Base-by-base conservation (phyloP, 1,139 yeast genomes). In the Taphrina confusa region DNA sequence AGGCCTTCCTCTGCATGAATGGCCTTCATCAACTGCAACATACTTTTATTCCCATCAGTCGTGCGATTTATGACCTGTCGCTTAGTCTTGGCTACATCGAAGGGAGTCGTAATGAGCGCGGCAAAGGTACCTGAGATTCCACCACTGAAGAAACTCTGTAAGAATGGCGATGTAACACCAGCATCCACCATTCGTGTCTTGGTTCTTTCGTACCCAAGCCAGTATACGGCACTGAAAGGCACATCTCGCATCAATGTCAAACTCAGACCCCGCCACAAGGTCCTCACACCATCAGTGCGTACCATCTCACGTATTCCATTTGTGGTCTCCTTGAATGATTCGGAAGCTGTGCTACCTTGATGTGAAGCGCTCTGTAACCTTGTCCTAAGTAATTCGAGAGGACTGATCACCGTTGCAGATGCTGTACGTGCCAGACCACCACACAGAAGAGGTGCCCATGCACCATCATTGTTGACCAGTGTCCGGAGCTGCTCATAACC, bases 231-330 rank as follows among this genome's bases (percentile, higher is more conserved):
- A 61, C 95, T 86, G 71, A 92, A 92, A 1, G 99, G 99, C 0
- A 91, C 97, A 71, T 92, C 99, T 72, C 99, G 78, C 96, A 96
- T 91, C 23, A 92, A 76, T 0, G 98, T 92, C 54, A 92, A 78
- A 46, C 86, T 83, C 34, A 94, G 75, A 0, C 99, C 99, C 61
- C 85, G 84, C 78, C 90, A 92, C 14, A 92, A 72, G 0, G 91
- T 79, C 0, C 75, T 70, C 1, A 81, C 63, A 0, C 97, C 96
- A n/a, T 80, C 78, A 1, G 71, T 67, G 42, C 74, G 72, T 1
- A 89, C 76, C 69, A 85, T 83, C 2, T 72, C 71, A 56, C 72
- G 71, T 30, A 89, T 79, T 57, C 90, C 95, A 14, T 71, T 72
- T 12, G 57, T 50, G n/a, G 57, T 56, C 9, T 56, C 60, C 18